phyloP scores from a whole-genome alignment of 495 filamentous ascomycete species.

The Xylaria venustula region DNA sequence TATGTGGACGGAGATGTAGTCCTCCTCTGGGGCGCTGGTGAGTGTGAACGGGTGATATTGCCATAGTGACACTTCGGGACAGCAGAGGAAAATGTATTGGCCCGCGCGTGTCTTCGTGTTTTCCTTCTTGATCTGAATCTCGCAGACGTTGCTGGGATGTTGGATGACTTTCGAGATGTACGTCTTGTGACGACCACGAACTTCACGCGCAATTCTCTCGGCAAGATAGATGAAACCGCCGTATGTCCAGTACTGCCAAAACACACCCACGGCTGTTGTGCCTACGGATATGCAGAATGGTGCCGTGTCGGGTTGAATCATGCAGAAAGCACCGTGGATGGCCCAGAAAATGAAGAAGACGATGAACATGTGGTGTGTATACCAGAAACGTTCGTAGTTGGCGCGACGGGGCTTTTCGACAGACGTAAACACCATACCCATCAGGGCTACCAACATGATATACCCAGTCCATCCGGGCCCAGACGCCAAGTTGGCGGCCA shows the following conservation, averaged over 20 bases:
- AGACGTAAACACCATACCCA: constrained; percentile 67
- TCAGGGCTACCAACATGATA: constrained; percentile 69
- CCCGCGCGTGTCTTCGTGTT: constrained; percentile 73
- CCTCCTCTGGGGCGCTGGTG: constrained; percentile 76
- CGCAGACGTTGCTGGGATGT: constrained; percentile 78
- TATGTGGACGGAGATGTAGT: constrained; percentile 79
- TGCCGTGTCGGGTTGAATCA: constrained; percentile 73
- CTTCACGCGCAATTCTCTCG: constrained; percentile 67
- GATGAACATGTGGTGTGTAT: constrained; percentile 74
- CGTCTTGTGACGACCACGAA: constrained; percentile 70
- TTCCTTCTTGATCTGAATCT: constrained; percentile 85
- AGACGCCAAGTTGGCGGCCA: constrained; percentile 67
- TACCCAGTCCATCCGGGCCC: constrained; percentile 80
- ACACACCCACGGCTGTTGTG: constrained; percentile 63
- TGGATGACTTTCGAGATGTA: constrained; percentile 81
- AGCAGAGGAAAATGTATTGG: constrained; percentile 82
- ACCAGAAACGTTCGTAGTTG: constrained; percentile 80
- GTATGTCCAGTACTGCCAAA: constrained; percentile 80
- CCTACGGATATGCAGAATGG: constrained; percentile 64
- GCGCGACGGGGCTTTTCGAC: constrained; percentile 65
- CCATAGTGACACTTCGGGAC: constrained; percentile 75
- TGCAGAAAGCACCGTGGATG: constrained; percentile 76
- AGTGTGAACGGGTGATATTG: constrained; percentile 80
- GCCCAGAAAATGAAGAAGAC: constrained; percentile 82
- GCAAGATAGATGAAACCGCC: constrained; percentile 70